Percentiles rank a stretch among this genome's conserved stretches.
Evolutionary conservation across 345 rosid species (phyloP).

Genomic region (Hibiscus syriacus): DNA sequence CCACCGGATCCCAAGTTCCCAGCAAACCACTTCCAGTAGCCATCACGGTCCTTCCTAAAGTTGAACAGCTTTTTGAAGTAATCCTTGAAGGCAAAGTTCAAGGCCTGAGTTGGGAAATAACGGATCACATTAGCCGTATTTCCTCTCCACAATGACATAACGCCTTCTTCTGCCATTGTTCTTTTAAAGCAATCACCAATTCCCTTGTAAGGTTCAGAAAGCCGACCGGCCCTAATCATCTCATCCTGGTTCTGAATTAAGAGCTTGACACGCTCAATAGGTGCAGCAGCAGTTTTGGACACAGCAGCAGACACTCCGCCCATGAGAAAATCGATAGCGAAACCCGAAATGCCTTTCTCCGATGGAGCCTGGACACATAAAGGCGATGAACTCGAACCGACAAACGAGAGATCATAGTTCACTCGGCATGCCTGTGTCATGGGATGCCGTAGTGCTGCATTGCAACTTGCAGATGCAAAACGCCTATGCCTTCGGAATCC

Average conservation of each 20-base stretch:
- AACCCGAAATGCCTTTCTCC: constrained; percentile 26
- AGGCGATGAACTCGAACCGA: constrained; percentile 17
- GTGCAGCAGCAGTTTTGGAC: constrained; percentile 45
- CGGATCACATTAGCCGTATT: constrained; percentile 42
- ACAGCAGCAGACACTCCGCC: constrained; percentile 50
- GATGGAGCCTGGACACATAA: constrained; percentile 29
- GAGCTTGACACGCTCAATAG: constrained; percentile 45
- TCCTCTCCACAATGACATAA: constrained; percentile 39
- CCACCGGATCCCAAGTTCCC: constrained; percentile 47
- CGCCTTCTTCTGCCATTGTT: constrained; percentile 32
- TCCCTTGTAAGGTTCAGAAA: constrained; percentile 37
- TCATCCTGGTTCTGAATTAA: constrained; percentile 47
- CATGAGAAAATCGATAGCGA: constrained; percentile 35
- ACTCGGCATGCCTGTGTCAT: neutral
- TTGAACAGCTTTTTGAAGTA: constrained; percentile 41
- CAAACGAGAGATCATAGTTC: constrained; percentile 2
- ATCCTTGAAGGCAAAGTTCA: constrained; percentile 53
- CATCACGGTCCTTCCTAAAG: constrained; percentile 43
- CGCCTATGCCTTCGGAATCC: constrained; percentile 22
- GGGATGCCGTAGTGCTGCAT: constrained; percentile 20
- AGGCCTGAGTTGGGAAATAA: constrained; percentile 51
- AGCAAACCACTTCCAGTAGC: constrained; percentile 47
- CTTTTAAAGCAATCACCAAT: constrained; percentile 34
- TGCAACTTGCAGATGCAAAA: constrained; percentile 19
- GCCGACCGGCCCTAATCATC: constrained; percentile 41